A percentile compares a stretch with the other conserved stretches of the same genome.
phyloP scores from a whole-genome alignment of 2,329 filamentous ascomycete species.

The Monilinia laxa region DNA sequence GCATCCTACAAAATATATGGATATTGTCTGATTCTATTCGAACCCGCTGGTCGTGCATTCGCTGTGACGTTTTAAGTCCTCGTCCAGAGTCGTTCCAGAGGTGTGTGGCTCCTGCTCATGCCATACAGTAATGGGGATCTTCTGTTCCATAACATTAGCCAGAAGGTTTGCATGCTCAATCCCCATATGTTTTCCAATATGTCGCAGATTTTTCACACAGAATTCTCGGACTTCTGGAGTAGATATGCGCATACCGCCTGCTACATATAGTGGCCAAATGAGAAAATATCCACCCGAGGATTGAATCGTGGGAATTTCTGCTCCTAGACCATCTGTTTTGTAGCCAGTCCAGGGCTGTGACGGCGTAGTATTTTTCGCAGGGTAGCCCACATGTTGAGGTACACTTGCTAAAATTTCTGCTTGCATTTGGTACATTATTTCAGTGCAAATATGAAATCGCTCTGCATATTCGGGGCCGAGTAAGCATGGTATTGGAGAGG shows the following conservation, averaged over 20 bases:
- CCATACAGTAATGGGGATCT: constrained; percentile 25
- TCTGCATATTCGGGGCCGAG: constrained; percentile 23
- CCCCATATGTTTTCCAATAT: constrained; percentile 32
- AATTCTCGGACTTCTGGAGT: constrained; percentile 28
- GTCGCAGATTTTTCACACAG: constrained; percentile 30
- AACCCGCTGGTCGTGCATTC: neutral
- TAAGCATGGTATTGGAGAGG: constrained; percentile 23
- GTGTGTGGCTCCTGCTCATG: too few species aligned
- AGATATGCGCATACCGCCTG: constrained; percentile 28
- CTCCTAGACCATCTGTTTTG: neutral
- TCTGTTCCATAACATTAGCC: constrained; percentile 26
- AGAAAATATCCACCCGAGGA: constrained; percentile 33
- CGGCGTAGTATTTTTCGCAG: neutral
- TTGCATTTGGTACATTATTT: constrained; percentile 29
- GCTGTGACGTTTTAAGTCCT: neutral
- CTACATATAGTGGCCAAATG: constrained; percentile 38
- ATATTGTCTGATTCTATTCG: neutral
- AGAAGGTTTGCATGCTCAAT: constrained; percentile 35
- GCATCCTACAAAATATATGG: neutral
- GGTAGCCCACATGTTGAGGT: constrained; percentile 30
- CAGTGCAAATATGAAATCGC: constrained; percentile 23
- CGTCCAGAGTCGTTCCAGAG: neutral
- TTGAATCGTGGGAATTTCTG: constrained; percentile 19
- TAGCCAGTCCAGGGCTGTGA: neutral
- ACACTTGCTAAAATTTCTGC: constrained; percentile 36